Evolutionary conservation across 768 basidiomycete species (phyloP), one percentile per base, ranked within the genome.

Genomic region (Dacryopinax primogenitus): DNA sequence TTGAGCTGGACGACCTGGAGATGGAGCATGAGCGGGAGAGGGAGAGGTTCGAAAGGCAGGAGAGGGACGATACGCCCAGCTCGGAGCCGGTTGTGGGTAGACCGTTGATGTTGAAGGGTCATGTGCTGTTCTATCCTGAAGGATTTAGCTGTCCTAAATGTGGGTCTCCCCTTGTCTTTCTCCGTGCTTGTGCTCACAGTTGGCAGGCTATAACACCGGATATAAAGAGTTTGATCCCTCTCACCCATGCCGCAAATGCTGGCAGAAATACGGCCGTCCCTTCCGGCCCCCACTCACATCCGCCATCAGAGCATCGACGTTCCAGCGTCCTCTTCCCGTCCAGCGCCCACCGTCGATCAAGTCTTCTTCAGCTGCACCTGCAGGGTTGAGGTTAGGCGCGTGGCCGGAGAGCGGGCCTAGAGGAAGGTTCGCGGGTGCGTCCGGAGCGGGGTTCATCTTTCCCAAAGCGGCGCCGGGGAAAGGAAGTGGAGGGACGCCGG

Each of bases 211-310:
- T 37, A 91, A 92, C 72, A 83, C 81, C 0, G 89, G 90, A 1
- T 91, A 85, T 75, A 88, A 88, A 73, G 77, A 80, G 65, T 77
- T 76, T 36, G 87, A 90, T 72, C 86, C 87, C 0, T 71, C 78
- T 1, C 77, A 83, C 65, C 86, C 88, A 4, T 90, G 90, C 71
- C 77, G 78, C 66, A 61, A 64, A 18, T 44, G 41, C 41, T 44
- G 41, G 41, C 41, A 44, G 18, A 44, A 18, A 18, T 44, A 44
- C 41, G 41, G 41, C 18, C 41, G 41, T 4, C 41, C 41, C 7
- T 44, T 44, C 41, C 18, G 16, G 7, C 7, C 41, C 41, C 41
- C 41, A 23, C 41, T 44, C 18, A 44, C 7, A 4, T 3, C 18
- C 4, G 41, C 41, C 41, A 15, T 23, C 18, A 15, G 41, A 15